Base-by-base conservation (phyloP, 129 eudicot species). In the Solidago caesia region DNA sequence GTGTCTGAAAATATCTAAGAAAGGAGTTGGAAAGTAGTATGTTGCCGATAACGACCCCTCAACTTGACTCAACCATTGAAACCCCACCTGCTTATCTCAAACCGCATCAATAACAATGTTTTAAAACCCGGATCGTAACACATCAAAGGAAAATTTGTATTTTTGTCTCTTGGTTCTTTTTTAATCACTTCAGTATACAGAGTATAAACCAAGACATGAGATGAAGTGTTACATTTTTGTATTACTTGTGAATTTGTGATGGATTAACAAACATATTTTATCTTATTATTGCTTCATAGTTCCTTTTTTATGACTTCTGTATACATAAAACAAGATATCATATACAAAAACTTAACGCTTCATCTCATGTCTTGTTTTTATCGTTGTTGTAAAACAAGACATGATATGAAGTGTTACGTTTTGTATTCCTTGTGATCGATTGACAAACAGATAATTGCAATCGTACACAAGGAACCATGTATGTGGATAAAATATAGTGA, bases 1-100 rank as follows among this genome's bases (percentile, higher is more conserved):
- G 51, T 70, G 81, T 70, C 75, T 70, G 56, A 77, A 77, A 77
- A 77, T 70, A 63, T 57, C 56, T 4, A 8, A 14, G 55, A 53
- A 73, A 25, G 74, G 26, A 41, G 48, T 44, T 77, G 68, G 47
- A 72, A 59, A 60, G 73, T 66, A 53, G 66, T 27, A 44, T 25
- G 73, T 75, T 25, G 73, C 2, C 6, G 73, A 75, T 25, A 55
- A 44, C 14, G 67, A 64, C 71, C 44, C 41, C 6, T 60, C 69
- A 70, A 70, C 75, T 77, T 48, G 56, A 48, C 70, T 16, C 64
- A 58, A 69, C 59, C 57, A 48, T 60, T 12, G 8, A 49, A 49
- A 29, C 62, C 68, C 68, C 55, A 67, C 67, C 14, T 7, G 8
- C 48, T 77, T 61, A 70, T 63, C 71, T 61, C 4, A 70, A 77